phyloP scores from a whole-genome alignment of 768 basidiomycete species.

The Rhodotorula kratochvilovae region DNA sequence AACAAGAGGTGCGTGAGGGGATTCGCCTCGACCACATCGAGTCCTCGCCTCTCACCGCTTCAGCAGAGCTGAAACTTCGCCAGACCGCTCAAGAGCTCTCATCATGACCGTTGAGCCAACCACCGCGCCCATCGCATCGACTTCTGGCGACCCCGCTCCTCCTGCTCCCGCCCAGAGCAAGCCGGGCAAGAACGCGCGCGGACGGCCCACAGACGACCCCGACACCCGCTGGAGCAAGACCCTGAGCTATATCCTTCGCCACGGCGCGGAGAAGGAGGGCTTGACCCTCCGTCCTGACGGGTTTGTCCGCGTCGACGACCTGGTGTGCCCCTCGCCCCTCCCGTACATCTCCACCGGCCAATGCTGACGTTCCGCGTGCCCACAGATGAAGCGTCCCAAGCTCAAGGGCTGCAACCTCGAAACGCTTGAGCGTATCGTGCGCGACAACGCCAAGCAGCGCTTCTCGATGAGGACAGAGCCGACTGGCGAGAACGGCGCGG shows the following conservation, averaged over 20 bases:
- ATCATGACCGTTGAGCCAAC: neutral
- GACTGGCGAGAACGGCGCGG: conserved; percentile 42
- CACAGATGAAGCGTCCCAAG: conserved; percentile 65
- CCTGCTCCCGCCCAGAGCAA: neutral
- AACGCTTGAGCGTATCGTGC: conserved; percentile 55
- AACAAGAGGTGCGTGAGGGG: too few species aligned
- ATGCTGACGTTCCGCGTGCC: neutral
- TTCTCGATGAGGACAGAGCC: conserved; percentile 60
- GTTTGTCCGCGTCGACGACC: conserved; percentile 71
- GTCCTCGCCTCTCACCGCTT: too few species aligned
- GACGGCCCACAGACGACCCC: conserved; percentile 56
- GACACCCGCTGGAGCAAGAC: conserved; percentile 76
- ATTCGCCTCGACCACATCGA: neutral
- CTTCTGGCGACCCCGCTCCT: neutral
- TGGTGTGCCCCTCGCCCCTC: conserved; percentile 58
- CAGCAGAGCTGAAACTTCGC: too few species aligned
- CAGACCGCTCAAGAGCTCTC: neutral
- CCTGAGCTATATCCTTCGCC: conserved; percentile 83
- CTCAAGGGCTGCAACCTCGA: conserved; percentile 57
- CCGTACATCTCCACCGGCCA: neutral
- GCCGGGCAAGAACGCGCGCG: conserved; percentile 27
- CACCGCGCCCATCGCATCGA: neutral
- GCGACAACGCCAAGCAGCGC: conserved; percentile 62
- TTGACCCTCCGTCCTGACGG: conserved; percentile 76
- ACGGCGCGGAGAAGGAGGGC: conserved; percentile 73